A percentile compares a stretch with the other conserved stretches of the same genome.
These are phyloP conservation scores for Nemophila menziesii DNA, from an alignment of 257 asterid genomes.

Conservation along the genomic window DNA sequence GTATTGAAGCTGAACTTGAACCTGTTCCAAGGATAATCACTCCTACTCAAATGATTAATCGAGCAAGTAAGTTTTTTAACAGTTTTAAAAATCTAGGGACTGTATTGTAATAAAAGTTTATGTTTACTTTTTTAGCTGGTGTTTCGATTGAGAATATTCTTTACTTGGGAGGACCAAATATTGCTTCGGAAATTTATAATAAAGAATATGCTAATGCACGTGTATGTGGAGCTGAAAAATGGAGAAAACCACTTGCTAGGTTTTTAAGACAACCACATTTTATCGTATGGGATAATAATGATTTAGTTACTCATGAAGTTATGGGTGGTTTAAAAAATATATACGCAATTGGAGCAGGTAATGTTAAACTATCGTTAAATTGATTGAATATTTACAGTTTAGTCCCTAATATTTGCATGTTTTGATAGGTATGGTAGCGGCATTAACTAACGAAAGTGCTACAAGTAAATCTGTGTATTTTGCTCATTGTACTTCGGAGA, in stretches of 20 bases:
- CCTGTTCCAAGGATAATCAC: constrained; percentile 66
- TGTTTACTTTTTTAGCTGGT: constrained; percentile 42
- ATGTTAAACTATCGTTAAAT: constrained; percentile 4
- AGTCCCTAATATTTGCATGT: not conserved
- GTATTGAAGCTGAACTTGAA: constrained; percentile 62
- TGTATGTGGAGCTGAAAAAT: constrained; percentile 79
- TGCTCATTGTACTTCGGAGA: constrained; percentile 53
- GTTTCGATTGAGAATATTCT: constrained; percentile 72
- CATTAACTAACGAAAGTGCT: constrained; percentile 84
- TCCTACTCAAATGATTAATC: constrained; percentile 69
- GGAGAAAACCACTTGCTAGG: constrained; percentile 77
- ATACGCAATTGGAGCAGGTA: constrained; percentile 87
- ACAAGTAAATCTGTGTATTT: constrained; percentile 78
- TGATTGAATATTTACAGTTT: too few relatives aligned
- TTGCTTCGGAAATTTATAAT: constrained; percentile 86
- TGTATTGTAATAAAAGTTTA: not conserved
- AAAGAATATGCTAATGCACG: constrained; percentile 89
- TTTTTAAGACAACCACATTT: constrained; percentile 89
- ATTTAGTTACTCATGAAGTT: constrained; percentile 82
- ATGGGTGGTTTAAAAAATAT: constrained; percentile 93
- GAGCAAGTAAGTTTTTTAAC: constrained; percentile 41
- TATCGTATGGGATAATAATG: constrained; percentile 85
- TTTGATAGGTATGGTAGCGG: constrained; percentile 57
- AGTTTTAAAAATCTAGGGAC: too few relatives aligned
- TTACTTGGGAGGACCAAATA: constrained; percentile 87